Percentiles rank a stretch among this genome's conserved stretches.
These are phyloP conservation scores for Begonia loranthoides DNA, from an alignment of 306 rosid species.

Conservation along the genomic window DNA sequence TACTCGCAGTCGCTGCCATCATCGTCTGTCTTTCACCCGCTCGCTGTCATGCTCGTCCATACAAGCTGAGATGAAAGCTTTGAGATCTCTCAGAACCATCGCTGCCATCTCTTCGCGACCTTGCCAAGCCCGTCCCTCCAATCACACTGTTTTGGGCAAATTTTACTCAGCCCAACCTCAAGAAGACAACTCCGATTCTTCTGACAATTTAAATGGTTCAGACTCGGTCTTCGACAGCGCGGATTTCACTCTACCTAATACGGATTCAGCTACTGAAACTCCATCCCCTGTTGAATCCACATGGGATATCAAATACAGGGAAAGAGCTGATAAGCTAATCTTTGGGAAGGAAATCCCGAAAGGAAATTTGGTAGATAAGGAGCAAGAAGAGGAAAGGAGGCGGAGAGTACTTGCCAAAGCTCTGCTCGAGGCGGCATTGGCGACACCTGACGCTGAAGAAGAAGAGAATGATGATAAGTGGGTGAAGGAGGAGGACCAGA, in stretches of 20 bases:
- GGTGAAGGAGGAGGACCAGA: slow-evolving; percentile 81
- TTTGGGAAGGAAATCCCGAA: slow-evolving; percentile 23
- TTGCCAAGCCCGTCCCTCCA: neutral
- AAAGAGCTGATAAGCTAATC: slow-evolving; percentile 29
- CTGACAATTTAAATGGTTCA: slow-evolving; percentile 21
- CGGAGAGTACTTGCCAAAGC: slow-evolving; percentile 57
- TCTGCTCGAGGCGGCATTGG: slow-evolving; percentile 57
- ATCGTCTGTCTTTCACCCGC: neutral
- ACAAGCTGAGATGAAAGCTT: slow-evolving; percentile 44
- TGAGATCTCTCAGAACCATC: slow-evolving; percentile 29
- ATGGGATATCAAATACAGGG: slow-evolving; percentile 57
- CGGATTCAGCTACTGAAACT: slow-evolving; percentile 14
- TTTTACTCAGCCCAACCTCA: slow-evolving; percentile 57
- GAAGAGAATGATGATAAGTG: slow-evolving; percentile 12
- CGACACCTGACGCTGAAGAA: slow-evolving; percentile 18
- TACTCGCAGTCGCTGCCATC: neutral
- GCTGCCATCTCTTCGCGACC: slow-evolving; percentile 14
- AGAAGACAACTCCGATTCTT: slow-evolving; percentile 19
- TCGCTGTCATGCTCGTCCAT: neutral
- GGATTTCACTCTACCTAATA: slow-evolving; percentile 29
- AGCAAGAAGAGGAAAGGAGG: slow-evolving; percentile 47
- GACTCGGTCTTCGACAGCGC: slow-evolving; percentile 60
- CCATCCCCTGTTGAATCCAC: slow-evolving; percentile 14
- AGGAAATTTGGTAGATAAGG: slow-evolving; percentile 24
- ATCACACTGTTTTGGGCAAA: slow-evolving; percentile 11